Evolutionary conservation across 1,139 yeast genomes (phyloP), one percentile per base, ranked within the genome.

Genomic region (Blastobotrys ciferrii): DNA sequence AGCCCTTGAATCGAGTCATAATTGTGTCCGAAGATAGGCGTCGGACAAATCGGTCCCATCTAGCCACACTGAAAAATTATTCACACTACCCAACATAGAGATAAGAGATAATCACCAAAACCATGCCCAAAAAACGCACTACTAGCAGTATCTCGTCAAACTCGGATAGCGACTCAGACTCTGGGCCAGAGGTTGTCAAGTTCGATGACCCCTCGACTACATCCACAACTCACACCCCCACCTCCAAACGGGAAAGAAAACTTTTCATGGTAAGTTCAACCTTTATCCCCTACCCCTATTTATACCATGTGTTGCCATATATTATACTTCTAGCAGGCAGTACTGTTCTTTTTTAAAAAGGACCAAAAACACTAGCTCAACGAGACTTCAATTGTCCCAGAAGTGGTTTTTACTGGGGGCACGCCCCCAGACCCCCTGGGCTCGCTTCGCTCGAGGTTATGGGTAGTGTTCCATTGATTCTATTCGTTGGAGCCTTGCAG

Each of bases 1-100:
- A 92, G 0, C 98, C 98, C 63, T 92, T 80, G 69, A 87, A 94
- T 51, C 76, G 76, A 0, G 98, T 91, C 97, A 91, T 91, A 32
- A 30, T 20, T 25, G 28, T 55, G 15, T 20, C 44, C 18, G n/a
- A n/a, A n/a, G n/a, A 33, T 6, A 6, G 30, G 6, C 11, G 30
- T 7, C 30, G 30, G 11, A 25, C 11, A 25, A 11, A 25, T 23
- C 28, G 28, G 17, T 36, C 9, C 14, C 40, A 33, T 19, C 18
- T n/a, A n/a, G n/a, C n/a, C n/a, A n/a, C n/a, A n/a, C n/a, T 7
- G 28, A 17, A 36, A 18, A 36, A 18, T 18, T 17, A n/a, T 36
- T 19, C 25, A 19, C 5, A 23, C 28, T 9, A 23, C 9, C 28
- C 28, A 9, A 9, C 38, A n/a, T n/a, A n/a, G n/a, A n/a, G 40